Evolutionary conservation across 202 grass and related monocot genomes (phyloP).

Genomic region (Carex arenaria): DNA sequence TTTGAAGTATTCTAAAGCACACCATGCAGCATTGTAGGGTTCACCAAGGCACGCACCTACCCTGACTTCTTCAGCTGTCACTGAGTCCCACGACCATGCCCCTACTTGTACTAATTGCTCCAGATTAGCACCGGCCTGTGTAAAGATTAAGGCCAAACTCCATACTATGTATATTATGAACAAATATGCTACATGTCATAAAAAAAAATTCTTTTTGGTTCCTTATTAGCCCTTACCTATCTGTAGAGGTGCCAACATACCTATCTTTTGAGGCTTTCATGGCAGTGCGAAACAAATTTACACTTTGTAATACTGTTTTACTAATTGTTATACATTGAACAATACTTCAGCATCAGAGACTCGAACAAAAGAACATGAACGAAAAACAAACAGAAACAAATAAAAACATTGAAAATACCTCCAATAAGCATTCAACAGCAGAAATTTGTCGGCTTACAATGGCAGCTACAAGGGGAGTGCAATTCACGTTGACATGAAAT

Average conservation of each 20-base stretch:
- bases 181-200: neutral
- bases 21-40: constrained; percentile 46
- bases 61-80: constrained; percentile 45
- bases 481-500: constrained; percentile 56
- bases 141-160: neutral
- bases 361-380: neutral
- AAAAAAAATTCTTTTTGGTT: neutral
- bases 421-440: constrained; percentile 45
- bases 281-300: neutral
- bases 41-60: constrained; percentile 54
- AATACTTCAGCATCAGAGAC: neutral
- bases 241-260: neutral
- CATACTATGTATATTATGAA: constrained; percentile 8
- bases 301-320: neutral
- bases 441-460: constrained; percentile 52
- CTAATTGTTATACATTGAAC: neutral
- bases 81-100: constrained; percentile 55
- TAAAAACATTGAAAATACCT: constrained; percentile 33
- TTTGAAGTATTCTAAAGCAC: constrained; percentile 55
- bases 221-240: neutral
- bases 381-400: neutral
- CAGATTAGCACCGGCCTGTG: constrained; percentile 47
- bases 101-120: constrained; percentile 40
- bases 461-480: constrained; percentile 54
- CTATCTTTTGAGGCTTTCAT: neutral